These are phyloP conservation scores for Globisporangium carolinianum DNA, from an alignment of 352 stramenopile species.

Conservation along the genomic window DNA sequence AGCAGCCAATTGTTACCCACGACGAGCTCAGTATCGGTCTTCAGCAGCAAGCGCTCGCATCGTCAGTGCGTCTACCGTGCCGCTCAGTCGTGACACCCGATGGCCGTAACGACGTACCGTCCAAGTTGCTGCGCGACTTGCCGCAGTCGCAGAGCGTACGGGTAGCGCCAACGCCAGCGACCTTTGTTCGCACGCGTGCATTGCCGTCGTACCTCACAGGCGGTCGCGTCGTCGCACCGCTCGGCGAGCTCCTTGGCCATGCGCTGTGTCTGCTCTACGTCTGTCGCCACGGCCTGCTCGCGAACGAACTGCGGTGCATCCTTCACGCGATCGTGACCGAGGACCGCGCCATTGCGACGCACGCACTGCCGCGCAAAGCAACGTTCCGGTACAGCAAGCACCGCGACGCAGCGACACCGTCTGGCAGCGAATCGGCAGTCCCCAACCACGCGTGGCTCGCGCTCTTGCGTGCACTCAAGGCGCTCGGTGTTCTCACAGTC, in stretches of 20 bases:
- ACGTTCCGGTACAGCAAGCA: conserved; percentile 27
- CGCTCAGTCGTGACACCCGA: not conserved
- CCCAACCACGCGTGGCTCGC: conserved; percentile 63
- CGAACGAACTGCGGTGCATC: conserved; percentile 83
- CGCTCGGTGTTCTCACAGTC: conserved; percentile 72
- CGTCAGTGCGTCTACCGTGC: not conserved
- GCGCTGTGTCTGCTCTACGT: conserved; percentile 86
- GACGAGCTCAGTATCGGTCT: not conserved
- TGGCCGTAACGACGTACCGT: not conserved
- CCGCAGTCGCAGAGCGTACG: conserved; percentile 3
- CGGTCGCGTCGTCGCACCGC: conserved; percentile 35
- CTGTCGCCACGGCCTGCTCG: conserved; percentile 79
- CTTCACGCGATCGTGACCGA: conserved; percentile 55
- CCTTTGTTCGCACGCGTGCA: not conserved
- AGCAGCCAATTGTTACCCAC: not conserved
- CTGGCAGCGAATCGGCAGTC: conserved; percentile 29
- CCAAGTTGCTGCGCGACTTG: not conserved
- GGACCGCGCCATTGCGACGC: conserved; percentile 15
- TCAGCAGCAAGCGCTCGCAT: not conserved
- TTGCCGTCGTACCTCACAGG: conserved; percentile 55
- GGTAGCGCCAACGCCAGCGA: not conserved
- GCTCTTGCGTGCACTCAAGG: conserved; percentile 60
- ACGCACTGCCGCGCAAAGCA: conserved; percentile 17
- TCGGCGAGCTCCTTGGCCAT: conserved; percentile 70
- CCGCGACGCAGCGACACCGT: conserved; percentile 13